A percentile compares a stretch with the other conserved stretches of the same genome.
phyloP scores from a whole-genome alignment of 1,284 basidiomycete genomes.

The Papiliotrema terrestris region DNA sequence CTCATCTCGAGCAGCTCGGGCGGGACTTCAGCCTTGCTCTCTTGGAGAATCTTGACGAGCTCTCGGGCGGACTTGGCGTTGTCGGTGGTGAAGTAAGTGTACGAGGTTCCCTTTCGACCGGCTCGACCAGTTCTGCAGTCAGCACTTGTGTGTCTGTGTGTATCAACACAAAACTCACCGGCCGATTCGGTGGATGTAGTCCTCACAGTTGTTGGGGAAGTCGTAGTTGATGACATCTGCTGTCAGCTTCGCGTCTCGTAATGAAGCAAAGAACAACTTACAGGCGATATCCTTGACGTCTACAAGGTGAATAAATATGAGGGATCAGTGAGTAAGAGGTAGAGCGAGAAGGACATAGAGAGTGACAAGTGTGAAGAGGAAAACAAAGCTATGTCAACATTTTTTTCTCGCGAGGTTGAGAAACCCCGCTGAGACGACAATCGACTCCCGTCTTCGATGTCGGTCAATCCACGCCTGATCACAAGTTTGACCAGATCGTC shows the following conservation, averaged over 20 bases:
- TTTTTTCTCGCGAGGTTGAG: background rate
- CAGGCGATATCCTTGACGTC: slow-evolving; percentile 47
- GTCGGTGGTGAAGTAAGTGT: slow-evolving; percentile 94
- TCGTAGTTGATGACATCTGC: slow-evolving; percentile 66
- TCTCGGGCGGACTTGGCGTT: slow-evolving; percentile 93
- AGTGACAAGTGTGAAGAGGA: slow-evolving; percentile 9
- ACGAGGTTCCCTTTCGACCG: slow-evolving; percentile 68
- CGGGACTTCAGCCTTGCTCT: slow-evolving; percentile 85
- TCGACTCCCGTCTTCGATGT: background rate
- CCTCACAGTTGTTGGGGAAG: slow-evolving; percentile 86
- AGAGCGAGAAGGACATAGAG: slow-evolving; percentile 9
- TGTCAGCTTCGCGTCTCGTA: background rate
- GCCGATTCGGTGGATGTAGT: slow-evolving; percentile 57
- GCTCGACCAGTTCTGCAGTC: slow-evolving; percentile 53
- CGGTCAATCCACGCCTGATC: background rate
- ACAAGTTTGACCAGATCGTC: background rate
- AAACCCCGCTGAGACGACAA: background rate
- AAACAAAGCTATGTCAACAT: slow-evolving; percentile 6
- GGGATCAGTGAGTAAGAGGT: slow-evolving; percentile 19
- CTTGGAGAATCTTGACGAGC: slow-evolving; percentile 79
- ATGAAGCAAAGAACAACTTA: slow-evolving; percentile 9
- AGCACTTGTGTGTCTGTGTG: background rate
- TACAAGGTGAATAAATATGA: slow-evolving; percentile 15
- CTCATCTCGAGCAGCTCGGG: slow-evolving; percentile 91
- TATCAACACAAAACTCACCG: slow-evolving; percentile 25